These are phyloP conservation scores for Pseudogymnoascus destructans DNA, from an alignment of 2,329 filamentous ascomycete genomes.

Conservation along the genomic window DNA sequence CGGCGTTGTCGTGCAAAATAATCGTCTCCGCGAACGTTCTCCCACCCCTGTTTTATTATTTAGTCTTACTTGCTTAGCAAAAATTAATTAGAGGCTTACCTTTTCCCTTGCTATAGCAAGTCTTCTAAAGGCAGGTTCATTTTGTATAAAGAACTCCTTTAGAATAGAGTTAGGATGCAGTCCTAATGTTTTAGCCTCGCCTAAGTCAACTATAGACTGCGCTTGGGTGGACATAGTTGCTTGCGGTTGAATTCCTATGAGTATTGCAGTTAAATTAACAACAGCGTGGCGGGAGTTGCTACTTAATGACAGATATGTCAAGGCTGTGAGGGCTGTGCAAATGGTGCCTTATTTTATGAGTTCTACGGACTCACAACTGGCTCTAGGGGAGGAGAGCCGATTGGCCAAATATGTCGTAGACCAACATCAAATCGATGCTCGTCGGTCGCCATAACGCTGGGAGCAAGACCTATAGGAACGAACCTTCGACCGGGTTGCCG, in stretches of 20 bases:
- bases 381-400: background rate
- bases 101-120: background rate
- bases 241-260: background rate
- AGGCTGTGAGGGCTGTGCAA: background rate
- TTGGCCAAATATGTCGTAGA: background rate
- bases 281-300: background rate
- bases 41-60: conserved; percentile 30
- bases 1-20: conserved; percentile 32
- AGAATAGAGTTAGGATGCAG: background rate
- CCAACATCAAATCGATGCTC: background rate
- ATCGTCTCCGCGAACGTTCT: conserved; percentile 30
- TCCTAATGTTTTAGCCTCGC: background rate
- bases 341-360: background rate
- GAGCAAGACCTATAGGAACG: background rate
- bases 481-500: background rate
- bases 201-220: background rate
- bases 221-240: background rate
- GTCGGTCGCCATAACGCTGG: background rate
- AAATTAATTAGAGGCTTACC: background rate
- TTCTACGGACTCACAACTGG: background rate
- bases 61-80: background rate
- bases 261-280: background rate
- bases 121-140: background rate
- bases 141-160: background rate
- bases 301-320: background rate